Base-by-base conservation (phyloP, 495 filamentous ascomycete genomes). In the Annulohypoxylon stygium region DNA sequence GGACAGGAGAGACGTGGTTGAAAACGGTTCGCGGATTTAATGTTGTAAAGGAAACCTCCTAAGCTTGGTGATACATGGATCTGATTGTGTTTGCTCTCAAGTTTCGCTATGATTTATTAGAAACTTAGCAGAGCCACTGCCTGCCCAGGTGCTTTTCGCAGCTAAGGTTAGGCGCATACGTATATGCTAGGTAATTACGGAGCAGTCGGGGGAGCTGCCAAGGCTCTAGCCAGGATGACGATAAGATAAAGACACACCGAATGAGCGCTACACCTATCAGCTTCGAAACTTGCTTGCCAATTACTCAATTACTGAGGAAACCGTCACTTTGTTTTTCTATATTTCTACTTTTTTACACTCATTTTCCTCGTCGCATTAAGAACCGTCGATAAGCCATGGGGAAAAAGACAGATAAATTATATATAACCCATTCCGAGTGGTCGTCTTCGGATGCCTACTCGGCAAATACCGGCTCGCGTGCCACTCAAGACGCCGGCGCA, bases 371-470 rank as follows among this genome's bases (percentile, higher is more conserved):
- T 59, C 64, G 41, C 65, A 60, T 58, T 47, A 58, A 39, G 36
- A 66, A 33, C 25, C 10, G 9, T 54, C 9, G 20, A 25, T 54
- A 5, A 67, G 70, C 43, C 60, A 85, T 85, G 83, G 83, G 82
- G 16, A 86, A 84, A 82, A 84, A 85, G 57, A 90, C 89, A 33
- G 88, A 91, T 79, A 95, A 95, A 79, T 87, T 95, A 69, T 95
- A 97, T 80, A 97, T 98, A 77, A 97, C 95, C 43, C 95, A 98
- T 79, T 93, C 91, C 61, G 95, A 98, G 84, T 98, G 95, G 95
- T 90, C 93, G n/a, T 96, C 93, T 11, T 88, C 90, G 37, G 93
- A 97, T 79, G 91, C 92, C 58, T 96, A 90, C 82, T 90, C 91
- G 25, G 91, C 93, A 71, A 92, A 90, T 65, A 90, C 92, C 14